Percentiles rank a stretch among this genome's conserved stretches.
Evolutionary conservation across 2,329 filamentous ascomycete genomes (phyloP).

Genomic region (Aspergillus sp.): DNA sequence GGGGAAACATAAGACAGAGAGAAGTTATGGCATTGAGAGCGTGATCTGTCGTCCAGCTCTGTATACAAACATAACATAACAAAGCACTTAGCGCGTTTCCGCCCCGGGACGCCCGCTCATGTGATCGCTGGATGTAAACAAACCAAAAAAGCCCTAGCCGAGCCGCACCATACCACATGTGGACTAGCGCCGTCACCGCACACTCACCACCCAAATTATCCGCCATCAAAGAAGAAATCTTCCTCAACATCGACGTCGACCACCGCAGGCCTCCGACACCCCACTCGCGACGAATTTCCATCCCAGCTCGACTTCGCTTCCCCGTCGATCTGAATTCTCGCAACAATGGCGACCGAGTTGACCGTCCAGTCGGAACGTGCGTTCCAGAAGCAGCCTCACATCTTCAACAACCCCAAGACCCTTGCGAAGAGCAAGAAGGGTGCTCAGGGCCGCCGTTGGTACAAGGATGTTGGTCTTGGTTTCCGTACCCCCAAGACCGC

Average conservation of each 20-base stretch:
- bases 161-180: conserved; percentile 25
- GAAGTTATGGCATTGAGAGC: neutral
- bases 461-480: conserved; percentile 99
- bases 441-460: conserved; percentile 95
- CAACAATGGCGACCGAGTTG: conserved; percentile 94
- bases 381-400: conserved; percentile 99
- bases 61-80: conserved; percentile 9
- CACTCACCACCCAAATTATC: conserved; percentile 40
- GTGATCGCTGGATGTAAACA: conserved; percentile 40
- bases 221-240: conserved; percentile 35
- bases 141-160: conserved; percentile 44
- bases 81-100: conserved; percentile 27
- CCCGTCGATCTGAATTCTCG: conserved; percentile 50
- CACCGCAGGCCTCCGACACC: conserved; percentile 30
- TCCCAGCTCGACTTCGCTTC: conserved; percentile 37
- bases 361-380: conserved; percentile 99
- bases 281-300: conserved; percentile 30
- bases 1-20: conserved; percentile 13
- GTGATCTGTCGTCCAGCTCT: neutral
- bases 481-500: conserved; percentile 98
- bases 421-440: conserved; percentile 76
- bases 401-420: conserved; percentile 97
- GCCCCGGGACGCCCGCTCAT: conserved; percentile 19
- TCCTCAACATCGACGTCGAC: conserved; percentile 40
- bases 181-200: conserved; percentile 31